Base-by-base conservation (phyloP, 768 basidiomycete species). In the Gloeostereum incarnatum region DNA sequence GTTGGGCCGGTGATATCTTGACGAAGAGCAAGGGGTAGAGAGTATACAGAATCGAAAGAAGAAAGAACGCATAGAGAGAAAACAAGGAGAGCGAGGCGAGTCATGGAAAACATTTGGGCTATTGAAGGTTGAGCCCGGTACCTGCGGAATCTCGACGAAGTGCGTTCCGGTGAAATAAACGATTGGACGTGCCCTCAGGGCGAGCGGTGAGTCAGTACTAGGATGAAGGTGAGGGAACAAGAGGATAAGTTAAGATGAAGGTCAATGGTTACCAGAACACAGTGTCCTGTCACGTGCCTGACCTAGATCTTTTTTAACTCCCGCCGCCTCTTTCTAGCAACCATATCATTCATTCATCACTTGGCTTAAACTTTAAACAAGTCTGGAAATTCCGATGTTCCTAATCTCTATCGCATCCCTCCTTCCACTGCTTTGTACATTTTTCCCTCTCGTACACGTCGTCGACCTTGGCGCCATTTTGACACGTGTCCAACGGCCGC, bases 351-450 rank as follows among this genome's bases (percentile, higher is more conserved):
- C 33, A 20, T 13, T 17, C 29, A 30, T 30, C 29, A 30, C 29
- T 13, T n/a, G n/a, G n/a, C n/a, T n/a, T n/a, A n/a, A n/a, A n/a
- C n/a, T n/a, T n/a, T n/a, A n/a, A n/a, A n/a, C n/a, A n/a, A n/a
- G n/a, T n/a, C n/a, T n/a, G n/a, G n/a, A n/a, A n/a, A n/a, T n/a
- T n/a, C n/a, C n/a, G n/a, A n/a, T n/a, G n/a, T n/a, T 26, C 41
- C 21, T 11, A 8, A 19, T 18, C 31, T 39, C 43, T 38, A 45
- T 43, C 60, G 58, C 77, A 81, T 76, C 23, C 75, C 79, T 16
- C 79, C 76, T 49, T 90, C 87, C 2, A 98, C 78, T 6, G 72
- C 66, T 60, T 92, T 93, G 70, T 98, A 98, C 35, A 71, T 59
- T 55, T 90, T 90, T 4, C 81, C 82, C 10, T 76, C 76, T 32